Percentiles rank a stretch among this genome's conserved stretches.
Evolutionary conservation across 495 filamentous ascomycete genomes (phyloP).

Genomic region (Daldinia vernicosa): DNA sequence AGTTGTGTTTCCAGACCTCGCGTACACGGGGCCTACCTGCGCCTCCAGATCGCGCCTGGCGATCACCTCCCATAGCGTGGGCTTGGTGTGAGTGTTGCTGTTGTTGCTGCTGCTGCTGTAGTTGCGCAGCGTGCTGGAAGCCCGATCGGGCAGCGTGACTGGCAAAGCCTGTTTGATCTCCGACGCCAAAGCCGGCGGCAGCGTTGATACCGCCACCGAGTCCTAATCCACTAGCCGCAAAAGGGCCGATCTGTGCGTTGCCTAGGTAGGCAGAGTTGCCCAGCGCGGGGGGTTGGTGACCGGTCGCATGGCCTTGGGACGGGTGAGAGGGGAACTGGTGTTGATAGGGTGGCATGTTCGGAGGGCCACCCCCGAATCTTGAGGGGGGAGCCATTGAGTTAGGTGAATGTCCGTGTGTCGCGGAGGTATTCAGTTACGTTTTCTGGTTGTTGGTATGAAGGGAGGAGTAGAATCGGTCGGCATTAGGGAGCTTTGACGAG

Average conservation of each 20-base stretch:
- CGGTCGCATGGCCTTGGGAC: constrained; percentile 49
- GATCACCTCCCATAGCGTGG: constrained; percentile 59
- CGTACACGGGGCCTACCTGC: constrained; percentile 78
- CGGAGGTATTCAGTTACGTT: constrained; percentile 13
- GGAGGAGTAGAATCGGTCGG: constrained; percentile 11
- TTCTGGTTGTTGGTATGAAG: constrained; percentile 21
- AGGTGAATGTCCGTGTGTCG: not conserved
- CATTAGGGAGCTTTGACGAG: constrained; percentile 24
- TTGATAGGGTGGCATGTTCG: constrained; percentile 54
- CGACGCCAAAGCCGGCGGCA: constrained; percentile 63
- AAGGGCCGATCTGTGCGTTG: constrained; percentile 74
- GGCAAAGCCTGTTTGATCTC: constrained; percentile 82
- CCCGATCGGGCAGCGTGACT: constrained; percentile 89
- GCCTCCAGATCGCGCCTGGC: constrained; percentile 49
- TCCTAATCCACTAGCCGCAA: constrained; percentile 67
- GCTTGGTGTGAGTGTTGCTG: constrained; percentile 59
- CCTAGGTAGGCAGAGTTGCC: constrained; percentile 52
- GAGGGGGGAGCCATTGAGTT: constrained; percentile 47
- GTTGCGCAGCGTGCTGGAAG: constrained; percentile 78
- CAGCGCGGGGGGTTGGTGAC: constrained; percentile 51
- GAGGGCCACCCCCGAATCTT: constrained; percentile 45
- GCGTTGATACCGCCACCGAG: constrained; percentile 61
- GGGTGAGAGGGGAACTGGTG: constrained; percentile 57
- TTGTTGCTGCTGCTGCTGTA: constrained; percentile 63
- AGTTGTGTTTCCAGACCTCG: constrained; percentile 92